Evolutionary conservation across 1,284 basidiomycete species (phyloP).

Genomic region (Ceratobasidium sp.): DNA sequence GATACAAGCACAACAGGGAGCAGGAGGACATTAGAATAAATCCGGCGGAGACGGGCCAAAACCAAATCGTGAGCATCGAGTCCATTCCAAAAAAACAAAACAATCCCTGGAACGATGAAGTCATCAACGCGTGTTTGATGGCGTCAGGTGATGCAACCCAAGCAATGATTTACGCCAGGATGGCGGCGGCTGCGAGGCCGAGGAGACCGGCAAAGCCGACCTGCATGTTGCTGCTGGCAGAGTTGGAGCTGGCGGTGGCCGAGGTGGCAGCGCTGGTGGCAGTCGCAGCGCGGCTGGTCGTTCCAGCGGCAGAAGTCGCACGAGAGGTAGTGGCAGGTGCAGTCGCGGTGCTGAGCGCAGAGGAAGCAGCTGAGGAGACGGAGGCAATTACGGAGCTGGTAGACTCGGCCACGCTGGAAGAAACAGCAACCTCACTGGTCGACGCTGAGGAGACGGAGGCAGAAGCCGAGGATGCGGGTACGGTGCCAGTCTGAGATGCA

Average conservation of each 20-base stretch:
- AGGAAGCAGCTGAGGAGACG: not conserved
- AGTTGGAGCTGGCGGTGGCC: constrained; percentile 3
- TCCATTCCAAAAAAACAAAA: constrained; percentile 26
- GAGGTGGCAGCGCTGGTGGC: constrained; percentile 28
- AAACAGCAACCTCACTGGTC: not conserved
- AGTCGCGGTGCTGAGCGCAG: not conserved
- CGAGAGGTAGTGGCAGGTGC: not conserved
- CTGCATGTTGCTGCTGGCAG: constrained; percentile 32
- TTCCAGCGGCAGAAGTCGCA: not conserved
- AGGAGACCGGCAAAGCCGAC: constrained; percentile 38
- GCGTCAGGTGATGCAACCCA: constrained; percentile 17
- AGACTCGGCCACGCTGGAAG: constrained; percentile 3
- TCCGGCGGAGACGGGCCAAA: constrained; percentile 1
- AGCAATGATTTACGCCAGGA: constrained; percentile 37
- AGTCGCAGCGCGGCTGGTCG: constrained; percentile 2
- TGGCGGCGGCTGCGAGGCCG: constrained; percentile 34
- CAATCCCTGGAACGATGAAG: no score
- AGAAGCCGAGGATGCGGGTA: not conserved
- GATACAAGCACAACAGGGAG: constrained; percentile 46
- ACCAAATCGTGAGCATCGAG: constrained; percentile 31
- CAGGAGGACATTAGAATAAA: constrained; percentile 24
- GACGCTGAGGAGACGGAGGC: not conserved
- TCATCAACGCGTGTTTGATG: constrained; percentile 20
- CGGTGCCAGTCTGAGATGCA: not conserved
- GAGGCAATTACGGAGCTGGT: constrained; percentile 9